phyloP scores from a whole-genome alignment of 768 basidiomycete genomes.

The Tubosaeta sp. region DNA sequence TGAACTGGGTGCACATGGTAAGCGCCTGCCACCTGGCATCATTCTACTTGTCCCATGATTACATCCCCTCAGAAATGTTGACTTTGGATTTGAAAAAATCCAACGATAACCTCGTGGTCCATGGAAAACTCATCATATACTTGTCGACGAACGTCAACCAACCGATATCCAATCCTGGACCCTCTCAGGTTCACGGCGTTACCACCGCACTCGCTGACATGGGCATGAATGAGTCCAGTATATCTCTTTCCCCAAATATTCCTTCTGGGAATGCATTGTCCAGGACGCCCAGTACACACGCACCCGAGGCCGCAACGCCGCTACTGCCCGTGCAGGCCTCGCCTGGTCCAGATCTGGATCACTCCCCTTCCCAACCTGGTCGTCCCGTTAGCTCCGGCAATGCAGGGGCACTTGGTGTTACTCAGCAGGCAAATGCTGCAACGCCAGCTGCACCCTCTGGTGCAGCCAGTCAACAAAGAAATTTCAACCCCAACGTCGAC shows the following conservation, averaged over 20 bases:
- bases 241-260: conserved; percentile 52
- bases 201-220: conserved; percentile 58
- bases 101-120: conserved; percentile 97
- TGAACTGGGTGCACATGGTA: conserved; percentile 90
- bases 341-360: conserved; percentile 31
- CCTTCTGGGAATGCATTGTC: conserved; percentile 44
- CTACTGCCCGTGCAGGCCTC: conserved; percentile 30
- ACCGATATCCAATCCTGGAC: conserved; percentile 82
- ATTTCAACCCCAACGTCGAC: conserved; percentile 94
- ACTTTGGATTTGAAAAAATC: conserved; percentile 97
- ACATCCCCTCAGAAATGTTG: conserved; percentile 71
- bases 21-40: conserved; percentile 27
- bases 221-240: conserved; percentile 54
- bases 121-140: conserved; percentile 96
- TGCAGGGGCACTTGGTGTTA: conserved; percentile 11
- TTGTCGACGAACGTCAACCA: conserved; percentile 86
- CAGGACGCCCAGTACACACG: conserved; percentile 65
- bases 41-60: neutral
- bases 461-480: conserved; percentile 53
- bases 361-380: conserved; percentile 20
- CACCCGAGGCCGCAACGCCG: conserved; percentile 46
- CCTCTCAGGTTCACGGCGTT: conserved; percentile 61
- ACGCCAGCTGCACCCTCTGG: conserved; percentile 35
- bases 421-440: conserved; percentile 20
- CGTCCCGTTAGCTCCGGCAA: conserved; percentile 37